These are phyloP conservation scores for Wilhelminamyces savonicus DNA, from an alignment of 805 yeast genomes.

Conservation along the genomic window DNA sequence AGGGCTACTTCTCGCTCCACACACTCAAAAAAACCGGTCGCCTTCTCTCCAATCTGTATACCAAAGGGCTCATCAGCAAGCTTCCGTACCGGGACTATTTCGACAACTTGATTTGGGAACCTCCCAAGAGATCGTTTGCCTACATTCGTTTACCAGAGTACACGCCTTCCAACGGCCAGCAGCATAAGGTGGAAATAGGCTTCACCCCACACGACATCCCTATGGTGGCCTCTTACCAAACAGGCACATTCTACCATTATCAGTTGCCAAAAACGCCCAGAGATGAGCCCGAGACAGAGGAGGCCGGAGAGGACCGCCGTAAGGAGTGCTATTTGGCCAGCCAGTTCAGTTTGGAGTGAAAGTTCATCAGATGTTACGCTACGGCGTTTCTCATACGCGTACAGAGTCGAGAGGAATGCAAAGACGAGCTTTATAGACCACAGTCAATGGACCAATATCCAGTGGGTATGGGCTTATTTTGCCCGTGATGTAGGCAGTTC, in stretches of 20 bases:
- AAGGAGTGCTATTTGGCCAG: slow-evolving; percentile 26
- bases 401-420: too few relatives aligned
- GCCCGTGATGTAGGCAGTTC: too few relatives aligned
- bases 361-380: too few relatives aligned
- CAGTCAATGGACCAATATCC: too few relatives aligned
- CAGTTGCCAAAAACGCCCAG: too few relatives aligned
- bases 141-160: slow-evolving; percentile 32
- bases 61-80: slow-evolving; percentile 30
- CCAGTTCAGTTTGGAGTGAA: slow-evolving; percentile 13
- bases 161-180: slow-evolving; percentile 8
- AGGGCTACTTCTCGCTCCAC: slow-evolving; percentile 11
- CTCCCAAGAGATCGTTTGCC: slow-evolving; percentile 38
- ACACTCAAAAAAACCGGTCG: slow-evolving; percentile 19
- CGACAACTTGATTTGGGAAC: slow-evolving; percentile 36
- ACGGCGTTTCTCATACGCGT: too few relatives aligned
- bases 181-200: slow-evolving; percentile 29
- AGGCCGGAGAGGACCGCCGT: slow-evolving; percentile 14
- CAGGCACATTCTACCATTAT: slow-evolving; percentile 34
- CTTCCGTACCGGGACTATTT: slow-evolving; percentile 36
- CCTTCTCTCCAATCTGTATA: slow-evolving; percentile 28
- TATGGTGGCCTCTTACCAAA: slow-evolving; percentile 31
- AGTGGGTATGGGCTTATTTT: too few relatives aligned
- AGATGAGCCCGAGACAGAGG: slow-evolving; percentile 5
- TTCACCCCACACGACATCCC: slow-evolving; percentile 24
- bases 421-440: too few relatives aligned